Evolutionary conservation across 805 yeast genomes (phyloP), one percentile per base, ranked within the genome.

Genomic region (Dipodascus albidus): DNA sequence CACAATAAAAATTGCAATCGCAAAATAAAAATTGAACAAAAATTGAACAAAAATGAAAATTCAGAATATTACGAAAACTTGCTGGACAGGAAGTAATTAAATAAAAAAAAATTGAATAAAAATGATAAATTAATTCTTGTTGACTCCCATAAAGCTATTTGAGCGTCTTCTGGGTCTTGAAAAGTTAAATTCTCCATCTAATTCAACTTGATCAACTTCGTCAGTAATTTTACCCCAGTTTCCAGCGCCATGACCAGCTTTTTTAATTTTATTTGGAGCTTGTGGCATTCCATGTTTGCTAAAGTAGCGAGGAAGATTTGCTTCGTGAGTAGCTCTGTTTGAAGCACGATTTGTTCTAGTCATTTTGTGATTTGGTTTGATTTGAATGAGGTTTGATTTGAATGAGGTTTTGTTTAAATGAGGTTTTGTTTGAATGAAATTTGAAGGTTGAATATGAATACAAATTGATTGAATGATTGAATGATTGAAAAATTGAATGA

Each of bases 171-270:
- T 65, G n/a, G 65, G 44, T 55, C 64, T 66, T 49, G 62, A 54
- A 55, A 69, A 65, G 55, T 62, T 63, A 57, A 80, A 72, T 57
- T 79, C 82, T 50, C 83, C 86, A 19, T 75, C 70, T 52, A 77
- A 79, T 55, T 78, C 75, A 57, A 85, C 66, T 57, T 81, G 86
- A 49, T 79, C 78, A 52, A 83, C 65, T 62, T 87, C 96, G 60
- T 86, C 95, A 27, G 89, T 91, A 6, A 81, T 76, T 55, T 74
- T 71, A 48, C 97, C 97, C 96, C 96, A 87, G 64, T 88, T 88
- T 59, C 82, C 83, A 61, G 80, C 82, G 49, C 97, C 97, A 33
- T 83, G 84, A 50, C 97, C 97, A 55, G 77, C 76, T 66, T 86
- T 87, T 78, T 87, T 87, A 54, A 85, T 79, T 62, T 80, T 79